Conservation (phyloP, 2,329 filamentous ascomycete species). For the Biscogniauxia sp. region DNA sequence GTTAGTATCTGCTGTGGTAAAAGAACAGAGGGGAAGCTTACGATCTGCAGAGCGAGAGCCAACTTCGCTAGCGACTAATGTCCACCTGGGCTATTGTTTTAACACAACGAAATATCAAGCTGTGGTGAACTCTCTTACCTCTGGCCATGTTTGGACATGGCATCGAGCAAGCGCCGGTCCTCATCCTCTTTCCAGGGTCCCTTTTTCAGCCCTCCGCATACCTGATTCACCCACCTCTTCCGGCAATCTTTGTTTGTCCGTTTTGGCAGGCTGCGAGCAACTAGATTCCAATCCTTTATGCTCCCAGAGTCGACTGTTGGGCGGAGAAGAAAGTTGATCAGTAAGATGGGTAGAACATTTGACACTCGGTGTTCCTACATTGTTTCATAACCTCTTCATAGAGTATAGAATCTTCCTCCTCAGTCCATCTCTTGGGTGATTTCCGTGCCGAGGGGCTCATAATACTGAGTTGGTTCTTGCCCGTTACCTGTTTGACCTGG, state of each 20-base stretch:
- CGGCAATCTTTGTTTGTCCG: conserved; percentile 44
- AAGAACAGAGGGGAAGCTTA: conserved; percentile 1
- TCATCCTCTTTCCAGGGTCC: conserved; percentile 29
- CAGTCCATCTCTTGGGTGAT: background rate
- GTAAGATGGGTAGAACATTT: background rate
- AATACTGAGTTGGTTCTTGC: background rate
- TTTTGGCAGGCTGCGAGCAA: conserved; percentile 37
- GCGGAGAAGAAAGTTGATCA: background rate
- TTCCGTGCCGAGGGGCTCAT: background rate
- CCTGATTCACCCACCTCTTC: conserved; percentile 41
- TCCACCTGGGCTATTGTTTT: conserved; percentile 32
- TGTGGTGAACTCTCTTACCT: conserved; percentile 22
- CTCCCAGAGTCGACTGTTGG: background rate
- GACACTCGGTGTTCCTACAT: background rate
- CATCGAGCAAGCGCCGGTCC: conserved; percentile 29
- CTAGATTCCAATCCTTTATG: conserved; percentile 32
- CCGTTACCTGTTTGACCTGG: background rate
- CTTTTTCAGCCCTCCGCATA: conserved; percentile 37
- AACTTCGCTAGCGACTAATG: conserved; percentile 37
- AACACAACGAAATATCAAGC: background rate
- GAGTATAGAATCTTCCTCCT: background rate
- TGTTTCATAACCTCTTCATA: background rate
- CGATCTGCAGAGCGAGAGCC: conserved; percentile 29
- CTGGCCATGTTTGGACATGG: conserved; percentile 35
- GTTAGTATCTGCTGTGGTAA: background rate